phyloP scores from a whole-genome alignment of 2,329 filamentous ascomycete species.

The Trichoderma endophyticum region DNA sequence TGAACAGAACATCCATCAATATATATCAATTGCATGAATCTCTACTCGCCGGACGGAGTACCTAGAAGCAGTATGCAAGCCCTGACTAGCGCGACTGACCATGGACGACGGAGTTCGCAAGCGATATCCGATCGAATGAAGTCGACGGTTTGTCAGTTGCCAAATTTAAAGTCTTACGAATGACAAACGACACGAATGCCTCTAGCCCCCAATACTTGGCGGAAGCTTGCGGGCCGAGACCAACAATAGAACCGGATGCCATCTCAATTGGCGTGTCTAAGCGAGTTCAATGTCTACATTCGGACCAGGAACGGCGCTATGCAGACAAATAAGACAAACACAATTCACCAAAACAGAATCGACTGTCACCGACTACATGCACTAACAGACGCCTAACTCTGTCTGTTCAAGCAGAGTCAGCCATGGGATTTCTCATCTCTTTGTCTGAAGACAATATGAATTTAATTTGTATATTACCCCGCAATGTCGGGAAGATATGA shows the following conservation, averaged over 20 bases:
- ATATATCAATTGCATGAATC: neutral
- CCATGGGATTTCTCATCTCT: neutral
- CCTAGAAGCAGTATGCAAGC: neutral
- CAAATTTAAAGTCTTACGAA: neutral
- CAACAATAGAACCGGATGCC: neutral
- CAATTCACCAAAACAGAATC: neutral
- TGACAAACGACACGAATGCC: neutral
- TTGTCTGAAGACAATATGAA: neutral
- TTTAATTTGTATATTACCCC: neutral
- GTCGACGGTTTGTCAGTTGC: neutral
- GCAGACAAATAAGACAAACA: neutral
- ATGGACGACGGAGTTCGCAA: neutral
- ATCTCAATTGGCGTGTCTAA: neutral
- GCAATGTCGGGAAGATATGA: neutral
- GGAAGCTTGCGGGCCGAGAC: neutral
- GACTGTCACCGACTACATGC: neutral
- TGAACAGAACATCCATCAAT: neutral
- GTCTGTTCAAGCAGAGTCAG: neutral
- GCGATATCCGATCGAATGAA: neutral
- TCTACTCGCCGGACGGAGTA: neutral
- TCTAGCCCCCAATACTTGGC: neutral
- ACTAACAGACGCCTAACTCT: neutral
- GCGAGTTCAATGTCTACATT: neutral
- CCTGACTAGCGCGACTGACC: neutral
- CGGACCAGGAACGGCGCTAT: neutral